Base-by-base conservation (phyloP, 805 yeast genomes). In the Wickerhamiella qilinensis region DNA sequence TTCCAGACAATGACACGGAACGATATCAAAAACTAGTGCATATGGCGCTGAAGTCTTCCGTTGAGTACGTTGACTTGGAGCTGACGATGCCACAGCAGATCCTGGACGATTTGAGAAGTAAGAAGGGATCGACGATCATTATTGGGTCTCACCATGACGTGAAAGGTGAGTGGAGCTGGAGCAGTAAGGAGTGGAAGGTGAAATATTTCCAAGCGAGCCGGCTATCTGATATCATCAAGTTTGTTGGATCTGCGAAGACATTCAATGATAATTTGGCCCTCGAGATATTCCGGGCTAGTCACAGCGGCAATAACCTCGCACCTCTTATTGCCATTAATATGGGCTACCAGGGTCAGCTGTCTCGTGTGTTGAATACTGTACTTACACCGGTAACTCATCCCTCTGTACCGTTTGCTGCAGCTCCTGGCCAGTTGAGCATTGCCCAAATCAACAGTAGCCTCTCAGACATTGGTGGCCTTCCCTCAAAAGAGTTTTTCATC, bases 141-240 rank as follows among this genome's bases (percentile, higher is more conserved):
- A 80, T 88, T 55, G 91, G 84, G 12, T 79, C 94, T 1, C 80
- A 78, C 49, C 93, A 82, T 52, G 93, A 83, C 54, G 70, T 75
- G 41, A 53, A 64, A 11, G 93, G 81, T 20, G 50, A 55, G 6
- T 65, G 65, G 57, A 62, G 65, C 40, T 85, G 93, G 94, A 60
- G 58, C 39, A 61, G 69, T 43, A 64, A 73, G 14, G 84, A 75
- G 51, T 86, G 94, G 93, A 76, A 72, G 50, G 67, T 67, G 46
- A 72, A 73, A 54, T 83, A 76, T 53, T 69, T 70, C 43, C 73
- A 73, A 45, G 95, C 88, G 0, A 57, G 67, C 29, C 58, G 71
- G 6, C 54, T 77, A 37, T 73, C 75, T 41, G 95, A 85, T 48
- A 56, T 82, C 34, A 69, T 83, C 37, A 86, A 85, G 59, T 75